Evolutionary conservation across 2,329 filamentous ascomycete species (phyloP).

Genomic region (Claviceps paspali): DNA sequence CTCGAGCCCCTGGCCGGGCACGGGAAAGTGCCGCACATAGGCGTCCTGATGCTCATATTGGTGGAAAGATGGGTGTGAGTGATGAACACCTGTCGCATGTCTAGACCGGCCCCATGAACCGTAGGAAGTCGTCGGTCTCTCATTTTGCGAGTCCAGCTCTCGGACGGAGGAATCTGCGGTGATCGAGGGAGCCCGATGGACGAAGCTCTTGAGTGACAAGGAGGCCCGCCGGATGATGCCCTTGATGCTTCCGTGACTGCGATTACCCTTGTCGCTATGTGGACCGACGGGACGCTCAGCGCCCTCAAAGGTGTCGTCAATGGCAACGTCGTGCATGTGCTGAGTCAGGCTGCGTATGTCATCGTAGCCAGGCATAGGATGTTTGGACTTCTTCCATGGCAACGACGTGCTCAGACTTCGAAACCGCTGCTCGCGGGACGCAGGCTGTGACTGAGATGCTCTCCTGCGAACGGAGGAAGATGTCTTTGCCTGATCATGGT

Average conservation of each 20-base stretch:
- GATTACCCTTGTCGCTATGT: slow-evolving; percentile 13
- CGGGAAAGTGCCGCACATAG: slow-evolving; percentile 18
- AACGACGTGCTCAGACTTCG: slow-evolving; percentile 36
- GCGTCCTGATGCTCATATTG: slow-evolving; percentile 18
- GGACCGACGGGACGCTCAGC: slow-evolving; percentile 11
- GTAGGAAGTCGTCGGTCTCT: slow-evolving; percentile 31
- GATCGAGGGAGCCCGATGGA: slow-evolving; percentile 31
- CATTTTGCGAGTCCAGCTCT: slow-evolving; percentile 13
- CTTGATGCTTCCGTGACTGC: slow-evolving; percentile 24
- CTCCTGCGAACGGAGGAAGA: not conserved
- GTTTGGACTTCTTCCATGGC: slow-evolving; percentile 33
- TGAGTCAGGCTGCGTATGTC: slow-evolving; percentile 15
- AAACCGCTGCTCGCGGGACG: slow-evolving; percentile 22
- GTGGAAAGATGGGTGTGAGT: slow-evolving; percentile 30
- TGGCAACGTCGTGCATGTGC: slow-evolving; percentile 16
- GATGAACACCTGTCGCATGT: slow-evolving; percentile 34
- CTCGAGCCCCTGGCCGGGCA: slow-evolving; percentile 34
- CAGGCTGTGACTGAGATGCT: not conserved
- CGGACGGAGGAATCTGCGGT: slow-evolving; percentile 16
- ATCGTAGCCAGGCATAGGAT: slow-evolving; percentile 21
- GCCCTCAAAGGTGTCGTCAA: slow-evolving; percentile 17
- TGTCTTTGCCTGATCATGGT: slow-evolving; percentile 2
- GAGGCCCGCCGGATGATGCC: slow-evolving; percentile 41
- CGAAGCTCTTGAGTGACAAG: slow-evolving; percentile 36
- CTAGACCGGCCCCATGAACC: slow-evolving; percentile 35